Base-by-base conservation (phyloP, 345 rosid species). In the Cardamine occulta region DNA sequence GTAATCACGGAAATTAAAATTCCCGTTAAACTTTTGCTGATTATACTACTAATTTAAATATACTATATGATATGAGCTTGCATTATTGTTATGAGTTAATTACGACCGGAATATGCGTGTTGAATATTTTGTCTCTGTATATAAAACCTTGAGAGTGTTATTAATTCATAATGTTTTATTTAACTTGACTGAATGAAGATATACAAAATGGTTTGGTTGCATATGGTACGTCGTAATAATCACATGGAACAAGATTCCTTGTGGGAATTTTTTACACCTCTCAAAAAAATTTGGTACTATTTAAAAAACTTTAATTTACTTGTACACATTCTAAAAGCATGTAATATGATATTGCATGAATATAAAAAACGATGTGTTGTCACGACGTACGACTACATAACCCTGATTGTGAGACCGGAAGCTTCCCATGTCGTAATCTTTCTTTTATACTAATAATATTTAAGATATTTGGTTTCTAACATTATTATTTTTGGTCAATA, bases 361-460 rank as follows among this genome's bases (percentile, higher is more conserved):
- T 70, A 54, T 55, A 70, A 65, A 68, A 71, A 5, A 6, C 44
- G 64, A 72, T 78, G 74, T 72, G 74, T 66, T 72, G 77, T 78
- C 77, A 77, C 68, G 76, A 71, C 72, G 55, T 65, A 49, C 61
- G 62, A 71, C 62, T 77, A 77, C 80, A 77, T 48, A 63, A 70
- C 48, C 80, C 76, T 77, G 80, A 77, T 72, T 65, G 68, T 77
- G 80, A 77, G 76, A 77, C 80, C 76, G 68, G 80, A 77, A 77
- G 76, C 80, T 77, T 77, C 80, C 68, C 39, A 57, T 77, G 73
- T 77, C 73, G 67, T 72, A 71, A 71, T 71, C 48, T 77, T 70
- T 63, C 31, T 7, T 19, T 62, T 42, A 21, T 19, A 26, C 26
- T 24, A 34, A 1, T 28, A n/a, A n/a, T n/a, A 57, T 13, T 18